phyloP scores from a whole-genome alignment of 371 early-diverging fungal genomes.

The Circinella minor region DNA sequence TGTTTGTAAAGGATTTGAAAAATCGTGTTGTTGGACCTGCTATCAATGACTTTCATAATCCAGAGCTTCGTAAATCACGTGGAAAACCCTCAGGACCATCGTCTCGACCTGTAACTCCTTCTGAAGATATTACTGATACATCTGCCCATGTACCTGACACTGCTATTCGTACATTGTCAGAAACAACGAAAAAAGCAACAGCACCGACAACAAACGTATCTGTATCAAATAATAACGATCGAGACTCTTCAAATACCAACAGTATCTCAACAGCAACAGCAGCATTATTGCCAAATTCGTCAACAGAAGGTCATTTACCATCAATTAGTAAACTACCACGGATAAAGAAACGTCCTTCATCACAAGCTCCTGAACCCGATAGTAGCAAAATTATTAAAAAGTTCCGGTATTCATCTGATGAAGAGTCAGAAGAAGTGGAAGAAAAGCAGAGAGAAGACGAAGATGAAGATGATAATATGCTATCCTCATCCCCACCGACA shows the following conservation, averaged over 20 bases:
- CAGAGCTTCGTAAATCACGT: not conserved
- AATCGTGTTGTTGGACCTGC: conserved; percentile 60
- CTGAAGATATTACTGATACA: not conserved
- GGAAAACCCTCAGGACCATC: not conserved
- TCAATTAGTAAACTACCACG: conserved; percentile 35
- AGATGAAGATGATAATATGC: not conserved
- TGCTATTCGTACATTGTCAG: not conserved
- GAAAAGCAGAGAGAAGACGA: not conserved
- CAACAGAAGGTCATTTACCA: conserved; percentile 15
- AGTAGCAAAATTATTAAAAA: not conserved
- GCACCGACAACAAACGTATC: not conserved
- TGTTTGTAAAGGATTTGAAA: conserved; percentile 65
- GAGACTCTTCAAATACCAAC: not conserved
- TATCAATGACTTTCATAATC: conserved; percentile 53
- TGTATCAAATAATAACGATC: not conserved
- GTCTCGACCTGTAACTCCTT: not conserved
- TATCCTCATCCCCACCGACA: not conserved
- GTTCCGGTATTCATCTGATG: conserved; percentile 1
- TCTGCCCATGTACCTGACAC: not conserved
- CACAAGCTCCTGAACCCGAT: not conserved
- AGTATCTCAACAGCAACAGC: no score
- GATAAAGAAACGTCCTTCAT: conserved; percentile 40
- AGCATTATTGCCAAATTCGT: not conserved
- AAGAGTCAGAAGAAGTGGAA: conserved; percentile 12
- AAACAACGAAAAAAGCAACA: not conserved